Conservation (phyloP, 2,329 filamentous ascomycete species). For the Trichothecium sympodiale region DNA sequence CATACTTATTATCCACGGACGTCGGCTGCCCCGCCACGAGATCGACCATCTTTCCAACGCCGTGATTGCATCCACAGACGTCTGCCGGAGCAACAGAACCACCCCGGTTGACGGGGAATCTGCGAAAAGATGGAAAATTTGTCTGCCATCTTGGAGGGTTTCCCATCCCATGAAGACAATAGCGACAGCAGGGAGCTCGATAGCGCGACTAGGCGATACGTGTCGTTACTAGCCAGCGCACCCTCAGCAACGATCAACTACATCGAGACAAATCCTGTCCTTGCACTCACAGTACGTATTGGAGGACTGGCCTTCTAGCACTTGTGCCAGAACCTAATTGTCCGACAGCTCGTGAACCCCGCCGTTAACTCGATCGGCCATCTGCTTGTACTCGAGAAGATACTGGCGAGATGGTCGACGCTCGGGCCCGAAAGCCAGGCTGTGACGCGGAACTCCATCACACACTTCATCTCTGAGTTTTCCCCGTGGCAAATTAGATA, state of each 20-base stretch:
- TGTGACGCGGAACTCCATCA: constrained; percentile 27
- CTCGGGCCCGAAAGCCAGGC: constrained; percentile 15
- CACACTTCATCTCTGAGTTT: constrained; percentile 36
- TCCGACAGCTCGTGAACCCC: constrained; percentile 32
- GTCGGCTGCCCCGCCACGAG: no score
- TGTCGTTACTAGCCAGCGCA: constrained; percentile 16
- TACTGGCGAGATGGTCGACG: constrained; percentile 13
- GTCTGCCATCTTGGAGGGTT: constrained; percentile 24
- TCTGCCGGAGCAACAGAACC: no score
- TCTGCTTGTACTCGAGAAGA: constrained; percentile 32
- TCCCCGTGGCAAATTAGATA: constrained; percentile 42
- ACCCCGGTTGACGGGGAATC: no score
- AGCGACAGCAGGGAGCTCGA: constrained; percentile 26
- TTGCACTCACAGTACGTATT: no score
- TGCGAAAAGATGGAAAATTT: constrained; percentile 18
- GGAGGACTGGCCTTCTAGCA: no score
- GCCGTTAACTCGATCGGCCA: constrained; percentile 39
- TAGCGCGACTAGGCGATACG: constrained; percentile 24
- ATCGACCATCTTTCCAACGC: no score
- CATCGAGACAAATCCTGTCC: neutral
- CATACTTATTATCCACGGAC: no score
- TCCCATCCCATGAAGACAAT: constrained; percentile 22
- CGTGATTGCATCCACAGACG: no score
- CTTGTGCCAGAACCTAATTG: no score
- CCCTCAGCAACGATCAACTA: neutral